A percentile compares a stretch with the other conserved stretches of the same genome.
phyloP scores from a whole-genome alignment of 129 eudicot genomes.

The Chrysanthemum lavandulifolium region DNA sequence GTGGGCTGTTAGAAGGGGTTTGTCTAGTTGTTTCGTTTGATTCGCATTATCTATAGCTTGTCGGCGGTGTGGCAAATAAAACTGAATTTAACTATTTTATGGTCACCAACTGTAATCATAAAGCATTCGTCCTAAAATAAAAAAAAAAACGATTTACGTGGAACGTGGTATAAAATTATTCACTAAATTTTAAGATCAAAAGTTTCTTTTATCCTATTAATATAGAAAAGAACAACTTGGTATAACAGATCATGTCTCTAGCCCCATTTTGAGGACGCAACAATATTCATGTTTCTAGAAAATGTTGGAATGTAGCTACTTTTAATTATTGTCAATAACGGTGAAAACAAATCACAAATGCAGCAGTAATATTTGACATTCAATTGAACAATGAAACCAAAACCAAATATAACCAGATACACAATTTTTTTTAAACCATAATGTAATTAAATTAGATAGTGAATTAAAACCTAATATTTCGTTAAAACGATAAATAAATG shows the following conservation, averaged over 20 bases:
- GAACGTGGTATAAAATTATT: conserved; percentile 22
- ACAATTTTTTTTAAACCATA: too few relatives aligned
- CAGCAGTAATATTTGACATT: too few relatives aligned
- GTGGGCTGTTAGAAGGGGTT: conserved; percentile 3
- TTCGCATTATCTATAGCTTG: conserved; percentile 14
- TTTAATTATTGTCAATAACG: neutral
- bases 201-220: neutral
- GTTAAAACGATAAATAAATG: too few relatives aligned
- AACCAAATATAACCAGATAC: too few relatives aligned
- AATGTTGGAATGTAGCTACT: neutral
- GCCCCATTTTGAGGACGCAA: conserved; percentile 8
- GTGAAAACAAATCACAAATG: too few relatives aligned
- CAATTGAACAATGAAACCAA: too few relatives aligned
- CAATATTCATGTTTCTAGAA: neutral
- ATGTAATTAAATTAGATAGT: too few relatives aligned
- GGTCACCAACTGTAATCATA: neutral
- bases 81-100: neutral
- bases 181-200: neutral
- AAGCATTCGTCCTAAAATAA: neutral
- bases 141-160: neutral
- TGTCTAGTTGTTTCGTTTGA: conserved; percentile 14
- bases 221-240: neutral
- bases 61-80: conserved; percentile 6
- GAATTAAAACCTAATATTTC: too few relatives aligned
- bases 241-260: conserved; percentile 12